Evolutionary conservation across 306 rosid genomes (phyloP).

Genomic region (Vicia villosa): DNA sequence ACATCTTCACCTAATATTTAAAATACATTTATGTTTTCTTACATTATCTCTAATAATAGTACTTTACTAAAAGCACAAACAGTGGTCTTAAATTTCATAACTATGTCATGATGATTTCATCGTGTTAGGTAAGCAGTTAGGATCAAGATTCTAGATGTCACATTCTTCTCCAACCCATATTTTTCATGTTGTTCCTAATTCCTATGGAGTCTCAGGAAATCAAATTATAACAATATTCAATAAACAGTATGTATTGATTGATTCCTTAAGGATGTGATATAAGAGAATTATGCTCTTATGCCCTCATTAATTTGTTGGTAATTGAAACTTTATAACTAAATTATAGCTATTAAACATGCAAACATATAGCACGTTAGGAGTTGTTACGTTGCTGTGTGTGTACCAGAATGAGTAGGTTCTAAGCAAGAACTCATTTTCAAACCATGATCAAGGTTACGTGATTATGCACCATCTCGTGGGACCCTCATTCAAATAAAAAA

Average conservation of each 20-base stretch:
- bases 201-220: too few species aligned
- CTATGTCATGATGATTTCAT: constrained; percentile 12
- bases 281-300: neutral
- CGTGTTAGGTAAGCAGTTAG: constrained; percentile 43
- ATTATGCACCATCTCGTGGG: constrained; percentile 24
- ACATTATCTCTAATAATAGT: neutral
- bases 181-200: too few species aligned
- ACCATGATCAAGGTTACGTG: constrained; percentile 5
- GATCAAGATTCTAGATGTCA: constrained; percentile 35
- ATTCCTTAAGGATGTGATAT: neutral
- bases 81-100: neutral
- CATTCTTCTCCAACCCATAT: constrained; percentile 27
- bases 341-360: constrained; percentile 3
- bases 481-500: constrained; percentile 2
- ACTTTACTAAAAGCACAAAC: constrained; percentile 9
- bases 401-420: constrained; percentile 43
- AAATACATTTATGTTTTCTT: neutral
- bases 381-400: constrained; percentile 6
- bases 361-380: neutral
- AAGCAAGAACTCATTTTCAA: constrained; percentile 44
- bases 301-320: neutral
- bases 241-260: neutral
- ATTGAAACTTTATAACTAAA: constrained; percentile 15
- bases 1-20: neutral
- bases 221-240: neutral